Base-by-base conservation (phyloP, 2,329 filamentous ascomycete species). In the Gremmenia infestans region DNA sequence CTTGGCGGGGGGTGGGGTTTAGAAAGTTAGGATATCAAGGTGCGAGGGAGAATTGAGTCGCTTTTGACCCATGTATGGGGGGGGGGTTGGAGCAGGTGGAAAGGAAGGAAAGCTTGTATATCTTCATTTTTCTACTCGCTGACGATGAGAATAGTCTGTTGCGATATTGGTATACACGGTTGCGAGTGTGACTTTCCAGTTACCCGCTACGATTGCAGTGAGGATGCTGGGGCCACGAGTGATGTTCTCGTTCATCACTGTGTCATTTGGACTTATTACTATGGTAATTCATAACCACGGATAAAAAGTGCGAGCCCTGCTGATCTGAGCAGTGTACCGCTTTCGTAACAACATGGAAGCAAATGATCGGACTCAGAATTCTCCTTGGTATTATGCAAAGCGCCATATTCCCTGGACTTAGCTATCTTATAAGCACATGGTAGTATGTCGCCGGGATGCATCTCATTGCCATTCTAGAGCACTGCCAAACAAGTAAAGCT, bases 131-230 rank as follows among this genome's bases (percentile, higher is more conserved):
- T n/a, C 35, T 43, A 36, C n/a, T 48, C n/a, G 32, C 40, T 58
- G 5, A 37, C 56, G 48, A 52, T 22, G 4, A 37, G 25, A 9
- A 48, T 48, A 68, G 65, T 86, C 83, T 1, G 79, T 89, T 4
- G 79, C 83, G 22, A 89, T 90, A 55, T 86, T 89, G 72, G 87
- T 89, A 67, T 88, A 89, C 70, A 88, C 86, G 9, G 78, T 89
- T 54, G 77, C 85, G 5, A 83, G 79, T 63, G 85, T 89, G 42
- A 78, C 78, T 9, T 88, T 87, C 65, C 86, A 89, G 67, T 72
- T 89, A 7, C 86, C 86, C 0, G 83, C 82, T 1, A 89, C 86
- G 0, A 77, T 89, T 46, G 81, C 83, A 1, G 82, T 88, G 28
- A 78, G 86, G 48, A 78, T 81, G 1, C 75, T 87, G 49, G 85